Conservation (phyloP, 2,329 filamentous ascomycete genomes). For the Claviceps cyperi region DNA sequence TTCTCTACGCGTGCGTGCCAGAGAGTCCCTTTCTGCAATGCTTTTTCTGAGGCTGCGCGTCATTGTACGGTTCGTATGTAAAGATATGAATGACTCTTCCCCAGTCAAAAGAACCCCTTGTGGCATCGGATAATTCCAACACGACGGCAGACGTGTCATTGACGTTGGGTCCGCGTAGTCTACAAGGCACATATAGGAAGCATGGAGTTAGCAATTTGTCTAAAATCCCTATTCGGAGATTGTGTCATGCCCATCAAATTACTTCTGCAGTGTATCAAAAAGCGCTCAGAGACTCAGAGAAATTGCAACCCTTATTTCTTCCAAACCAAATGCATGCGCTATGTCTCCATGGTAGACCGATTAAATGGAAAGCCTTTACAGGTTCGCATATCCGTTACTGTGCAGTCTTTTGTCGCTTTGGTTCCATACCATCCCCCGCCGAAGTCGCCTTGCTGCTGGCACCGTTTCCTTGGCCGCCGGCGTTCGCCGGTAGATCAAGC, state of each 20-base stretch:
- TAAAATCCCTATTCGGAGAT: not conserved
- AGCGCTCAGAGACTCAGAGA: constrained; percentile 1
- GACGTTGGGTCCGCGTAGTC: not conserved
- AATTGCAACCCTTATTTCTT: not conserved
- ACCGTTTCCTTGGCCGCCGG: constrained; percentile 10
- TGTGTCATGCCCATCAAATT: not conserved
- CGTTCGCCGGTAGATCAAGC: constrained; percentile 36
- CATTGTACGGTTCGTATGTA: no score
- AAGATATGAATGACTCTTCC: no score
- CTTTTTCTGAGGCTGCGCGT: no score
- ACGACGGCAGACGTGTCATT: no score
- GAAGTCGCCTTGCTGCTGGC: not conserved
- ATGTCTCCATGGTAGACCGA: constrained; percentile 3
- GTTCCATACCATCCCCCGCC: constrained; percentile 22
- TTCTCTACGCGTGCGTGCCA: no score
- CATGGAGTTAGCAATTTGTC: not conserved
- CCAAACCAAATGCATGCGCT: constrained; percentile 11
- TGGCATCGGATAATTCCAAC: no score
- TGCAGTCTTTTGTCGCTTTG: constrained; percentile 36
- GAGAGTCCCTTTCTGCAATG: no score
- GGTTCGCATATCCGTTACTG: not conserved
- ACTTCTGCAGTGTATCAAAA: not conserved
- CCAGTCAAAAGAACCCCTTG: no score
- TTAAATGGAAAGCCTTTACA: not conserved
- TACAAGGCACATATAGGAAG: not conserved